Evolutionary conservation across 1,139 yeast genomes (phyloP), one percentile per base, ranked within the genome.

Genomic region (Meyerozyma elateridarum): DNA sequence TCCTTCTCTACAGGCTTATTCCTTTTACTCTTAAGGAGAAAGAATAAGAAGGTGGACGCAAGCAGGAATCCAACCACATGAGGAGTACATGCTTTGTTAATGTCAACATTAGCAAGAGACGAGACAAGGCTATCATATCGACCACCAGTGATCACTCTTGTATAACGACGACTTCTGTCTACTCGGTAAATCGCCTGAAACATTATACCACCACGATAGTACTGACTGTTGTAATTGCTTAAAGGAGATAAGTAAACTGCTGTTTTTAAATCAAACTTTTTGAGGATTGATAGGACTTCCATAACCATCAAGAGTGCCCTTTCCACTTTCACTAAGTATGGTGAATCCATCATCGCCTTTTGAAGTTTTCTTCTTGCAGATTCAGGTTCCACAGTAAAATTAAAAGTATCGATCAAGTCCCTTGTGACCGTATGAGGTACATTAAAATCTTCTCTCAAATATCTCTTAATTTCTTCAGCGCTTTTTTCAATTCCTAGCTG

Each of bases 131-230:
- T 61, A 49, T 91, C 97, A 49, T 87, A 91, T 32, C 98, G 64
- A 1, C 98, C 98, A 29, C 98, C 98, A 1, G 94, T 91, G 8
- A 93, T 93, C 26, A 85, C 59, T 26, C 89, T 54, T 0, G 71
- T 52, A 30, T 45, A 55, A 14, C 59, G 49, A 30, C 67, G 53
- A 28, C 49, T 58, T 40, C 66, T 70, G 8, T 78, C 68, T 45
- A 54, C 42, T 37, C 83, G 83, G 45, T 76, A 73, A 1, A 87
- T 74, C 0, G 84, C 88, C 48, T 87, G 95, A 51, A 89, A 91
- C 94, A 91, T 87, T 2, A 89, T 60, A 0, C 95, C 95, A 15
- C 79, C 79, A 21, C 68, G 63, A 51, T 88, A 91, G 50, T 87
- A 89, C 15, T 78, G 72, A 27, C 81, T 73, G 46, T 87, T 87